A percentile compares a stretch with the other conserved stretches of the same genome.
Evolutionary conservation across 805 yeast species (phyloP).

Genomic region (Candida silvicultrix): DNA sequence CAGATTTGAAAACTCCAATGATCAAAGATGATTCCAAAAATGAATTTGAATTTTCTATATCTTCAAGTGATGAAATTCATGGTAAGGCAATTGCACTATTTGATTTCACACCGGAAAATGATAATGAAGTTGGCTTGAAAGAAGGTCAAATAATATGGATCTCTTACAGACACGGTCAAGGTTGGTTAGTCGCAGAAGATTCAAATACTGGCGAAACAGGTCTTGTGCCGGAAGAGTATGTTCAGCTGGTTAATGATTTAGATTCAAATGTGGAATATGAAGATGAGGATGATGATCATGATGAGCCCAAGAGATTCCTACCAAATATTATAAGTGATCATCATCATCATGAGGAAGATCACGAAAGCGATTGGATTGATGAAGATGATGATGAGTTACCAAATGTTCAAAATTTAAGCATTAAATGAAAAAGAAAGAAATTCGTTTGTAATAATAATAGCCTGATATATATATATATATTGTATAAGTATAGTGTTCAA

Average conservation of each 20-base stretch:
- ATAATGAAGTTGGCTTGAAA: conserved; percentile 71
- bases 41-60: conserved; percentile 26
- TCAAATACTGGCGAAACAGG: conserved; percentile 77
- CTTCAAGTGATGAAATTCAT: conserved; percentile 40
- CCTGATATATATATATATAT: too few relatives aligned
- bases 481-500: too few relatives aligned
- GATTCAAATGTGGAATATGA: too few relatives aligned
- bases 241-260: conserved; percentile 36
- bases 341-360: conserved; percentile 8
- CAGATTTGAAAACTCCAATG: conserved; percentile 23
- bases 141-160: conserved; percentile 86
- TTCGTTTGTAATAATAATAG: too few relatives aligned
- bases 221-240: conserved; percentile 92
- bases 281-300: too few relatives aligned
- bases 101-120: conserved; percentile 89
- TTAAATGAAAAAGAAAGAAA: too few relatives aligned
- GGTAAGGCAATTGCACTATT: conserved; percentile 78
- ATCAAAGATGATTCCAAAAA: conserved; percentile 12
- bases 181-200: conserved; percentile 93
- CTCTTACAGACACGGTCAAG: conserved; percentile 91
- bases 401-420: neutral
- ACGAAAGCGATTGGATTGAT: conserved; percentile 29
- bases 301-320: conserved; percentile 42
- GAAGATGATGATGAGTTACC: conserved; percentile 19
- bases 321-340: conserved; percentile 22